These are phyloP conservation scores for Venturia nashicola DNA, from an alignment of 2,329 filamentous ascomycete genomes.

Conservation along the genomic window DNA sequence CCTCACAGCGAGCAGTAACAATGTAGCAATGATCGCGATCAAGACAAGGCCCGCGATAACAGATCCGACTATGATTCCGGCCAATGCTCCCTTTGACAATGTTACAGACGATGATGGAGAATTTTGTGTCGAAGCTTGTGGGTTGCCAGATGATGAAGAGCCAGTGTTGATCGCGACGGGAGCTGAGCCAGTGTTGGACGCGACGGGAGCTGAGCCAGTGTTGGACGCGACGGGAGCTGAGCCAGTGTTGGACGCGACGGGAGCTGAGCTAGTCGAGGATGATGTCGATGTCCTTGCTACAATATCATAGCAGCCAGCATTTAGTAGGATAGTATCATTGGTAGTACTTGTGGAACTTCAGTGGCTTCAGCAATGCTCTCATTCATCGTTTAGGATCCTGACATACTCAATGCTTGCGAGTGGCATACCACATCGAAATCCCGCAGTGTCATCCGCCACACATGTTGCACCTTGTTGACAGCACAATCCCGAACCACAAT, in stretches of 20 bases:
- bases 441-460: not conserved
- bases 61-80: not conserved
- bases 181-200: not conserved
- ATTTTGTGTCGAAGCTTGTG: not conserved
- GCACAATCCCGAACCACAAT: constrained; percentile 7
- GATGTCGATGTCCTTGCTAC: not conserved
- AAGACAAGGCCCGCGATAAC: not conserved
- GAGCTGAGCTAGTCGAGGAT: not conserved
- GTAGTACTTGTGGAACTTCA: not conserved
- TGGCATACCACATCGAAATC: not conserved
- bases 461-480: constrained; percentile 9
- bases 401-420: not conserved
- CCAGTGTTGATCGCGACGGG: not conserved
- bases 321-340: not conserved
- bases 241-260: not conserved
- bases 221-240: not conserved
- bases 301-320: not conserved
- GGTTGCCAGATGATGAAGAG: not conserved
- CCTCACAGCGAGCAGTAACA: not conserved
- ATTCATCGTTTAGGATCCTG: not conserved
- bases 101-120: not conserved
- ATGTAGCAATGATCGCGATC: not conserved
- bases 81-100: not conserved
- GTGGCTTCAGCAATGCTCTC: not conserved
- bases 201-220: not conserved